Evolutionary conservation across 345 rosid species (phyloP), one percentile per base, ranked within the genome.

Genomic region (Brassica carinata): DNA sequence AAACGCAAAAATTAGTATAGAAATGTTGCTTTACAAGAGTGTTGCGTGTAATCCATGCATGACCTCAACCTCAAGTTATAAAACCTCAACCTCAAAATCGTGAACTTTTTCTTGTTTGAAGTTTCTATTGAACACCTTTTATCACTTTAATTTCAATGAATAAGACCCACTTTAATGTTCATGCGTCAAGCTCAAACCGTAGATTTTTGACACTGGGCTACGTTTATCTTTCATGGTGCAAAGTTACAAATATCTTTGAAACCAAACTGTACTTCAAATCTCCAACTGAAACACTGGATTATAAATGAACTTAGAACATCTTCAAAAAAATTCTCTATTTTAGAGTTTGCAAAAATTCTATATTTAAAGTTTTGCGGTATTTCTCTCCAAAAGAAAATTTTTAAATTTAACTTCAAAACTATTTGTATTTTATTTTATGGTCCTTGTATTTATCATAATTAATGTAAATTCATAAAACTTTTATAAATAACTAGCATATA

Each of bases 1-100:
- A 68, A 33, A 43, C 18, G 19, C 7, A 17, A 53, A 69, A 48
- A 0, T 2, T 14, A n/a, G 27, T 10, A 45, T 8, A 34, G 7
- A 69, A 48, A 48, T 3, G 23, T 27, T 29, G 38, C 23, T 14
- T 48, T 48, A 51, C 58, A n/a, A 14, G 62, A 70, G 26, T 29
- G 33, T 51, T 17, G 38, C 40, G 73, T 51, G 63, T 29, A 29
- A 51, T 51, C 26, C 63, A 51, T 70, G 73, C 73, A 15, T n/a
- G 73, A 70, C 40, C 26, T 70, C 40, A 2, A 27, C 73, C 36
- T 69, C 61, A 69, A 43, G 18, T 43, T 68, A 68, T 43, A 23
- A 51, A 43, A 45, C 29, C 18, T 9, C 61, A 3, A 45, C 62
- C 62, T n/a, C 26, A 43, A 23, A 5, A 8, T 29, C 36, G 18